Base-by-base conservation (phyloP, 257 asterid genomes). In the Striga asiatica region DNA sequence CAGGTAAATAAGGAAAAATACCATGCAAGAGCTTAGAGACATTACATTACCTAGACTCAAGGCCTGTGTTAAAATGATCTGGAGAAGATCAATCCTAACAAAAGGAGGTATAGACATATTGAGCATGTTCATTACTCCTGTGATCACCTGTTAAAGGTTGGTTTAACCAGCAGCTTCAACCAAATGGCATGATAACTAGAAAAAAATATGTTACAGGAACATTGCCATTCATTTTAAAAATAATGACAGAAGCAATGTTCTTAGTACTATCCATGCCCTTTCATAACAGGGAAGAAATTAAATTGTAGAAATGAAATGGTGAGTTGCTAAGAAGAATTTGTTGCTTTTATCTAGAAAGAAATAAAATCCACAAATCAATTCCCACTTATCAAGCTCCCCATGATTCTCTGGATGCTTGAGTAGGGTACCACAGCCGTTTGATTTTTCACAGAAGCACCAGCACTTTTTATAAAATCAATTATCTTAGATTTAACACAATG, bases 81-180 rank as follows among this genome's bases (percentile, higher is more conserved):
- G 88, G 66, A 89, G 66, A 66, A 83, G 83, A 78, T 89, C 97
- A 43, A 85, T 66, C 72, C 94, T 78, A 68, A 89, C 76, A 68
- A 79, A 89, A 22, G 94, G 93, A 59, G 88, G 93, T 51, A 89
- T 85, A 48, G 64, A 65, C 78, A 81, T 67, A 60, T 62, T 69
- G 46, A 89, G 96, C 63, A 64, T 54, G 72, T 64, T 73, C 94
- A 89, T 73, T 59, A 79, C 85, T 61, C 94, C 97, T 20, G 72
- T 75, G 75, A 85, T 77, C 58, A 89, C 95, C 97, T 89, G 93
- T 71, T 71, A 56, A 53, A 49, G 16, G 48, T 45, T 60, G 60
- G 51, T 52, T 68, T 46, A 70, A 61, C 59, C 59, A 74, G 66
- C 19, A 65, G 39, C 58, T 62, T 28, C 56, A 60, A 45, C 29